A percentile compares a stretch with the other conserved stretches of the same genome.
Evolutionary conservation across 2,329 filamentous ascomycete genomes (phyloP).

Genomic region (Myriosclerotinia duriaeana): DNA sequence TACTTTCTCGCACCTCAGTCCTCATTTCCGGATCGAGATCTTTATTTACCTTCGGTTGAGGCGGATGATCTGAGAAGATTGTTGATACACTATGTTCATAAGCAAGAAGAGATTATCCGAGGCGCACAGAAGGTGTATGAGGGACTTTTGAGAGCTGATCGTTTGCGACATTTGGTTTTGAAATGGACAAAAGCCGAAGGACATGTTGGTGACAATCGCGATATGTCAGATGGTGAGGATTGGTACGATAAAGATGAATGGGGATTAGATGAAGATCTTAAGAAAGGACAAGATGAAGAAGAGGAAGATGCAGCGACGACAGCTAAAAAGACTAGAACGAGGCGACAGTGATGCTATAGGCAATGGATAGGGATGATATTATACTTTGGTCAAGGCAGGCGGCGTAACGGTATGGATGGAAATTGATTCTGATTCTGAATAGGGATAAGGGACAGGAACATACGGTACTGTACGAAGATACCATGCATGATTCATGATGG

Average conservation of each 20-base stretch:
- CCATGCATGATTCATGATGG: slow-evolving; percentile 20
- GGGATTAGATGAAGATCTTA: slow-evolving; percentile 69
- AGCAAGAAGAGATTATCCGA: slow-evolving; percentile 80
- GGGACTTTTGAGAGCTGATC: slow-evolving; percentile 70
- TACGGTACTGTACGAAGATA: slow-evolving; percentile 16
- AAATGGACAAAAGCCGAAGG: slow-evolving; percentile 77
- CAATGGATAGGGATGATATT: neutral
- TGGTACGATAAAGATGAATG: slow-evolving; percentile 85
- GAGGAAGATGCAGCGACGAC: slow-evolving; percentile 64
- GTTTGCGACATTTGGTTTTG: slow-evolving; percentile 68
- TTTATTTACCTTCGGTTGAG: slow-evolving; percentile 69
- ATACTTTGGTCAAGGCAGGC: neutral
- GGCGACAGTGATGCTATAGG: slow-evolving; percentile 38
- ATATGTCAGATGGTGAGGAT: slow-evolving; percentile 86
- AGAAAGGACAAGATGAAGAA: slow-evolving; percentile 80
- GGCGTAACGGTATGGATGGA: slow-evolving; percentile 19
- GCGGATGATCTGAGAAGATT: slow-evolving; percentile 76
- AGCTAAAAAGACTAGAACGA: slow-evolving; percentile 51
- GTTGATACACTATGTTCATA: slow-evolving; percentile 75
- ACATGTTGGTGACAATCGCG: slow-evolving; percentile 60
- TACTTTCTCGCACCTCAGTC: slow-evolving; percentile 67
- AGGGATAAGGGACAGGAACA: neutral
- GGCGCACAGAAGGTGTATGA: slow-evolving; percentile 66
- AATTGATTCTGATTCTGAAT: no score
- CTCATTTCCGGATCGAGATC: slow-evolving; percentile 64